A percentile compares a stretch with the other conserved stretches of the same genome.
These are phyloP conservation scores for Zalerion maritima DNA, from an alignment of 495 filamentous ascomycete genomes.

Conservation along the genomic window DNA sequence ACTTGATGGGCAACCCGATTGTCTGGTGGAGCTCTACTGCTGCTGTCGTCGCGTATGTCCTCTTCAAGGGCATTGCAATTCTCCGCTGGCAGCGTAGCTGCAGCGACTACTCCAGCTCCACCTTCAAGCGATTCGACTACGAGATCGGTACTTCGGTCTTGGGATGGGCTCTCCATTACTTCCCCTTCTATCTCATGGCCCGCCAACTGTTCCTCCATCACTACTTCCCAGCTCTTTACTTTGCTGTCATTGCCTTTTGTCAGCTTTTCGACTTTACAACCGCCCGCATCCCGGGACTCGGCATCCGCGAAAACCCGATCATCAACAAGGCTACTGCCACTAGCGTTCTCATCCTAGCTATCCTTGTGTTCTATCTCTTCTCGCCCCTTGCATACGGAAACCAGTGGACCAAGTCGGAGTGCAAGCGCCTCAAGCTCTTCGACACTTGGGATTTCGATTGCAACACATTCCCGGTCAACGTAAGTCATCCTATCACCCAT, in stretches of 20 bases:
- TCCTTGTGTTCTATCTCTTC: constrained; percentile 69
- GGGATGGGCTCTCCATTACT: constrained; percentile 90
- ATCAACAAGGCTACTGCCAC: constrained; percentile 58
- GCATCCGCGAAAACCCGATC: constrained; percentile 53
- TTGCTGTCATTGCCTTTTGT: constrained; percentile 75
- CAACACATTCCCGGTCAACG: constrained; percentile 74
- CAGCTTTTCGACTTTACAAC: constrained; percentile 78
- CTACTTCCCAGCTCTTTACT: constrained; percentile 92
- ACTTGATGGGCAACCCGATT: constrained; percentile 88
- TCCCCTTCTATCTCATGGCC: constrained; percentile 94
- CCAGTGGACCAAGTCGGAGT: constrained; percentile 77
- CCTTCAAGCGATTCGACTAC: constrained; percentile 94
- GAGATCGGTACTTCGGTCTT: constrained; percentile 83
- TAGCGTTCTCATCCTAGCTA: constrained; percentile 53
- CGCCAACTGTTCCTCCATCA: constrained; percentile 91
- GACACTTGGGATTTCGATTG: constrained; percentile 93
- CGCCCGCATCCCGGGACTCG: constrained; percentile 49
- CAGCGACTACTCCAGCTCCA: constrained; percentile 64
- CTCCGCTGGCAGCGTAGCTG: constrained; percentile 89
- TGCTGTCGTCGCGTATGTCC: constrained; percentile 61
- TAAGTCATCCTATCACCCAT: constrained; percentile 43
- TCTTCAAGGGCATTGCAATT: constrained; percentile 77
- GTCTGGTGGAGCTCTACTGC: constrained; percentile 86
- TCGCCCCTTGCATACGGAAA: constrained; percentile 87
- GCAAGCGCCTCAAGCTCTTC: constrained; percentile 76